These are phyloP conservation scores for Aspergillus persii DNA, from an alignment of 2,329 filamentous ascomycete genomes.

Conservation along the genomic window DNA sequence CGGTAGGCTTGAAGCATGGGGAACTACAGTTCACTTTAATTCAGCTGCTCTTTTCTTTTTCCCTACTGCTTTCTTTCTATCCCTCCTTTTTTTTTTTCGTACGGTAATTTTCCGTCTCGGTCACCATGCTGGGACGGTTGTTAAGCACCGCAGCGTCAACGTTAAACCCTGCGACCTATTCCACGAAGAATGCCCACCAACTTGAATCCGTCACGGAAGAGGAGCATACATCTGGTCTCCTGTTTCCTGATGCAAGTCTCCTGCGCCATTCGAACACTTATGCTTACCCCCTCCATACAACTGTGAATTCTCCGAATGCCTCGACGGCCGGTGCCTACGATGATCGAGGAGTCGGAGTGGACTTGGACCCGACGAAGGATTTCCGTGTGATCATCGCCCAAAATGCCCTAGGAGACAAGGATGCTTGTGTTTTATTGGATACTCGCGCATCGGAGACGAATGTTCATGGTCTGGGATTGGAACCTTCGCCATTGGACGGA, in stretches of 20 bases:
- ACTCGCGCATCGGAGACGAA: constrained; percentile 33
- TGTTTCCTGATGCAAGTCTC: constrained; percentile 47
- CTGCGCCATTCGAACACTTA: constrained; percentile 42
- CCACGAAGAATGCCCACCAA: constrained; percentile 35
- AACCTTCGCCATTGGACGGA: constrained; percentile 32
- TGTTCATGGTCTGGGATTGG: constrained; percentile 34
- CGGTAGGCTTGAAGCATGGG: constrained; percentile 32
- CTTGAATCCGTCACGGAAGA: constrained; percentile 51
- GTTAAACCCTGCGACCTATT: constrained; percentile 41
- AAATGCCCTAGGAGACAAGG: constrained; percentile 48
- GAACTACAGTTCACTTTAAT: constrained; percentile 31
- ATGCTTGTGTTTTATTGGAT: constrained; percentile 48
- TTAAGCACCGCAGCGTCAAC: constrained; percentile 45
- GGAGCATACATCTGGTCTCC: constrained; percentile 48
- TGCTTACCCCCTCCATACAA: constrained; percentile 42
- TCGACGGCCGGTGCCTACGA: constrained; percentile 45
- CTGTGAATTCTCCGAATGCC: constrained; percentile 44
- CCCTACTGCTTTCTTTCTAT: constrained; percentile 11
- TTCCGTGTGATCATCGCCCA: constrained; percentile 49
- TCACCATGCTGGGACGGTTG: constrained; percentile 44
- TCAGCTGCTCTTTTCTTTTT: constrained; percentile 21
- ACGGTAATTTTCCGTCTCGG: constrained; percentile 9
- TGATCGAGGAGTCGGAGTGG: constrained; percentile 44
- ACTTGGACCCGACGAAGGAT: constrained; percentile 44
- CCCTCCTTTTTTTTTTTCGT: not conserved